A percentile compares a stretch with the other conserved stretches of the same genome.
phyloP scores from a whole-genome alignment of 768 basidiomycete species.

The Dentipellis sp. region DNA sequence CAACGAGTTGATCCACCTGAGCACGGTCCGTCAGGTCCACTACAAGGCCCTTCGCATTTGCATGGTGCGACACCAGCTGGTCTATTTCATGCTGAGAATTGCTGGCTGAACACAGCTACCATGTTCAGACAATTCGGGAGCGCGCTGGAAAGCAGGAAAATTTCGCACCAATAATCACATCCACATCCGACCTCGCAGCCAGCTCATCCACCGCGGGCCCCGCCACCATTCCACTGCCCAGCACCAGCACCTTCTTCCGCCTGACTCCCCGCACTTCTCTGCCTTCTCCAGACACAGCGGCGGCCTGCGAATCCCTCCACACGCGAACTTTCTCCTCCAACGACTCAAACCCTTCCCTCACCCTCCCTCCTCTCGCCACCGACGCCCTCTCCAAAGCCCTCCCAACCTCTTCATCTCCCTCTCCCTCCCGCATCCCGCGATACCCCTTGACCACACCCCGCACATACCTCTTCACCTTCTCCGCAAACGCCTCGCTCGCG shows the following conservation, averaged over 20 bases:
- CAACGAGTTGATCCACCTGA: slow-evolving; percentile 43
- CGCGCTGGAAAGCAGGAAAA: not conserved
- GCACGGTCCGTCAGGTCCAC: slow-evolving; percentile 48
- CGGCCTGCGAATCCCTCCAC: slow-evolving; percentile 23
- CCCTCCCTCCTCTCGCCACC: slow-evolving; percentile 49
- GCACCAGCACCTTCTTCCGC: slow-evolving; percentile 65
- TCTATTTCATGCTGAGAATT: slow-evolving; percentile 57
- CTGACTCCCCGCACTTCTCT: slow-evolving; percentile 3
- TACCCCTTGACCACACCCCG: slow-evolving; percentile 41
- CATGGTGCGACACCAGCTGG: slow-evolving; percentile 31
- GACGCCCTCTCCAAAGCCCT: slow-evolving; percentile 61
- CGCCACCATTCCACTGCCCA: slow-evolving; percentile 96
- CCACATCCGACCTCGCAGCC: slow-evolving; percentile 48
- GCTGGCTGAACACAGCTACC: slow-evolving; percentile 42
- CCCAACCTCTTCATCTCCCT: slow-evolving; percentile 19
- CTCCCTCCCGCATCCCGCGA: slow-evolving; percentile 6
- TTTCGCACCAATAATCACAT: slow-evolving; percentile 68
- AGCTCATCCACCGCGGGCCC: slow-evolving; percentile 79
- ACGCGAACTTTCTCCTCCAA: slow-evolving; percentile 41
- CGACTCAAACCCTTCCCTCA: slow-evolving; percentile 49
- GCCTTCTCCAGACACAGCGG: not conserved
- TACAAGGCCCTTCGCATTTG: slow-evolving; percentile 44
- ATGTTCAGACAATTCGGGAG: too few relatives aligned
- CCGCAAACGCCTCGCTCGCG: slow-evolving; percentile 70
- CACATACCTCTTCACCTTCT: slow-evolving; percentile 59